A percentile compares a stretch with the other conserved stretches of the same genome.
These are phyloP conservation scores for Alternaria longipes DNA, from an alignment of 2,329 filamentous ascomycete genomes.

Conservation along the genomic window DNA sequence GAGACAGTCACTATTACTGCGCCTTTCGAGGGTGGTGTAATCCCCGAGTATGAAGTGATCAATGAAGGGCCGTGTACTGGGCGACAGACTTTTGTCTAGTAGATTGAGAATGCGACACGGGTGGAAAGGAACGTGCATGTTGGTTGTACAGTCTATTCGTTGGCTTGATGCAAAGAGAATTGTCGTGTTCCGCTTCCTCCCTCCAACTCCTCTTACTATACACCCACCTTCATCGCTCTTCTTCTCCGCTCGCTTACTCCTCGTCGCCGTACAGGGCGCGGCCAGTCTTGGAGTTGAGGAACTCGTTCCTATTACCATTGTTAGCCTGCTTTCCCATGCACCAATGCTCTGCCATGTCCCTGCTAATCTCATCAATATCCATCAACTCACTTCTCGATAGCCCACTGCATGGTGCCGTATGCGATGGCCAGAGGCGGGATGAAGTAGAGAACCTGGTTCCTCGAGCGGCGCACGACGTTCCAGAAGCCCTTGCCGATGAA, in stretches of 20 bases:
- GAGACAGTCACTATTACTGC: slow-evolving; percentile 40
- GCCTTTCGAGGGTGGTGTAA: slow-evolving; percentile 37
- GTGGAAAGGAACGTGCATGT: background rate
- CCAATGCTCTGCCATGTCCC: background rate
- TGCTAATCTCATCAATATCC: background rate
- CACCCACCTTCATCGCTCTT: slow-evolving; percentile 6
- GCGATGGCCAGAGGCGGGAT: slow-evolving; percentile 78
- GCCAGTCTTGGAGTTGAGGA: slow-evolving; percentile 81
- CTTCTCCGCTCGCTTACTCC: slow-evolving; percentile 22
- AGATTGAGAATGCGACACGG: background rate
- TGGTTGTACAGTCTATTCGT: slow-evolving; percentile 39
- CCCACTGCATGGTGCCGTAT: slow-evolving; percentile 91
- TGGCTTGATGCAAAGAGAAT: slow-evolving; percentile 22
- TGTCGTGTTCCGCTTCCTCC: slow-evolving; percentile 17
- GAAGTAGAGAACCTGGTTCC: slow-evolving; percentile 88
- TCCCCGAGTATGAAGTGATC: slow-evolving; percentile 34
- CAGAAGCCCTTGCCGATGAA: slow-evolving; percentile 84
- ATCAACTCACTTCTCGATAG: slow-evolving; percentile 80
- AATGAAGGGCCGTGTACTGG: slow-evolving; percentile 23
- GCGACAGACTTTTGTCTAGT: slow-evolving; percentile 18
- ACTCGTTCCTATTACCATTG: slow-evolving; percentile 70
- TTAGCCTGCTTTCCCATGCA: slow-evolving; percentile 9
- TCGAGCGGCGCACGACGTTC: slow-evolving; percentile 91
- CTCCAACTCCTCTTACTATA: slow-evolving; percentile 15
- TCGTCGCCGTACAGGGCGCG: slow-evolving; percentile 63